A percentile compares a stretch with the other conserved stretches of the same genome.
Conservation (phyloP, 1,139 yeast genomes). For the Protomyces lactucae-debilis region DNA sequence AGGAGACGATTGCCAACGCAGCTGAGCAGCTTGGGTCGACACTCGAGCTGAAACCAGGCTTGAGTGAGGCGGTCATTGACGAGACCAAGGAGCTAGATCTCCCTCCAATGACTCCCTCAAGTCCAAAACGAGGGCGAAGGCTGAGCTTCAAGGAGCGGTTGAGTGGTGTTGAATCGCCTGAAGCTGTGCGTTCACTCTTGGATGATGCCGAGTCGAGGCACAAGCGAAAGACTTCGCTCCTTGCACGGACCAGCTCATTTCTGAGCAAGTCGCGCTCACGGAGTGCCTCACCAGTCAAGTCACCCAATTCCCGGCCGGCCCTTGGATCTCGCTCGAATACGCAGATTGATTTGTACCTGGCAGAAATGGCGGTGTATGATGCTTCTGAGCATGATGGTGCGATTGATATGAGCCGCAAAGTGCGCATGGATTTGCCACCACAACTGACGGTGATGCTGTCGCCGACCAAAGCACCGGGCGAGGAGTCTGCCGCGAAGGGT, state of each 20-base stretch:
- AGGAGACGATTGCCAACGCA: neutral
- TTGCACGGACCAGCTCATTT: slow-evolving; percentile 8
- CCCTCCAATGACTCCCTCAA: neutral
- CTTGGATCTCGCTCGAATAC: neutral
- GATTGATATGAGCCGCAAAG: neutral
- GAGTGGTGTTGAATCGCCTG: neutral
- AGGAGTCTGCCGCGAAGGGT: neutral
- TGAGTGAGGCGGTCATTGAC: neutral
- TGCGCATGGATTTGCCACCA: neutral
- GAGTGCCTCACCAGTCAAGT: slow-evolving; percentile 13
- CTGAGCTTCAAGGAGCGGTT: slow-evolving; percentile 16
- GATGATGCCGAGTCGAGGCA: neutral
- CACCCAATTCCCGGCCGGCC: neutral
- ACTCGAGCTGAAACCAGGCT: neutral
- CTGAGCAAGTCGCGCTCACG: slow-evolving; percentile 16
- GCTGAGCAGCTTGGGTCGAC: neutral
- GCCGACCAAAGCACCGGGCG: slow-evolving; percentile 13
- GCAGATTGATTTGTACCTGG: neutral
- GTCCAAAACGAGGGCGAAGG: slow-evolving; percentile 12
- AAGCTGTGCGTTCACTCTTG: neutral
- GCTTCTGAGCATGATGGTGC: slow-evolving; percentile 8
- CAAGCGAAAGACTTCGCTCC: slow-evolving; percentile 5
- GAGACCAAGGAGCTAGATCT: neutral
- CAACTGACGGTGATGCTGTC: slow-evolving; percentile 15
- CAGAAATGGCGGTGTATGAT: slow-evolving; percentile 20